Percentiles rank a stretch among this genome's conserved stretches.
phyloP scores from a whole-genome alignment of 202 grass and related monocot species.

The Panicum hallii region DNA sequence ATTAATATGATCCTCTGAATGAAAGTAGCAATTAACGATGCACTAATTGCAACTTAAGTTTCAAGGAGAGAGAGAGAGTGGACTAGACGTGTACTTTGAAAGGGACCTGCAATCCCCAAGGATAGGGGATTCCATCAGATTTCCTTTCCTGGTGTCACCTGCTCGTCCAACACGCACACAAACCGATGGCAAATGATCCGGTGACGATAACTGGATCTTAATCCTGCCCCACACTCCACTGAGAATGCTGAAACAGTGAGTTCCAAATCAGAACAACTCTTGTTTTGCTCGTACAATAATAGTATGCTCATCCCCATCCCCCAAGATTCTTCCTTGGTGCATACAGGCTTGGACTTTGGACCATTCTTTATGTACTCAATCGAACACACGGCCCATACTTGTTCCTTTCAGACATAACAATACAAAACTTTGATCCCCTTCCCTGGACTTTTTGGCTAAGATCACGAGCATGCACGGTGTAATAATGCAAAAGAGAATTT shows the following conservation, averaged over 20 bases:
- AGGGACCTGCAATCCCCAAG: constrained; percentile 47
- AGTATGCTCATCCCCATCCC: constrained; percentile 39
- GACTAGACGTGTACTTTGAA: constrained; percentile 51
- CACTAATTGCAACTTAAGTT: constrained; percentile 37
- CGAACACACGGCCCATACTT: constrained; percentile 46
- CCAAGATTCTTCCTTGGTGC: constrained; percentile 56
- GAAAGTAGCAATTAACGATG: constrained; percentile 47
- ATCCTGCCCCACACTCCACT: constrained; percentile 55
- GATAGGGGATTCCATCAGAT: constrained; percentile 56
- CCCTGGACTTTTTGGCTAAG: constrained; percentile 49
- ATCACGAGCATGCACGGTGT: constrained; percentile 53
- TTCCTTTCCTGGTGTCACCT: constrained; percentile 61
- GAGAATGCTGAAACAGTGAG: constrained; percentile 40
- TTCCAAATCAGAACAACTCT: constrained; percentile 46
- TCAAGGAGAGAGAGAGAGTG: neutral
- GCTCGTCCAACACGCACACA: constrained; percentile 60
- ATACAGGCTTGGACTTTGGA: constrained; percentile 42
- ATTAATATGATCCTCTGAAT: constrained; percentile 39
- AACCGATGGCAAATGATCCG: constrained; percentile 42
- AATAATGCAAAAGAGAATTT: constrained; percentile 54
- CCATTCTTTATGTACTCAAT: constrained; percentile 42
- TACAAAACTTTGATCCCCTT: constrained; percentile 50
- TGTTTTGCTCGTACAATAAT: constrained; percentile 47
- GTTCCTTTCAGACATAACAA: constrained; percentile 46
- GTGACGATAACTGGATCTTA: constrained; percentile 52